Base-by-base conservation (phyloP, 164 flowering plant genomes). In the Chloranthus sessilifolius region DNA sequence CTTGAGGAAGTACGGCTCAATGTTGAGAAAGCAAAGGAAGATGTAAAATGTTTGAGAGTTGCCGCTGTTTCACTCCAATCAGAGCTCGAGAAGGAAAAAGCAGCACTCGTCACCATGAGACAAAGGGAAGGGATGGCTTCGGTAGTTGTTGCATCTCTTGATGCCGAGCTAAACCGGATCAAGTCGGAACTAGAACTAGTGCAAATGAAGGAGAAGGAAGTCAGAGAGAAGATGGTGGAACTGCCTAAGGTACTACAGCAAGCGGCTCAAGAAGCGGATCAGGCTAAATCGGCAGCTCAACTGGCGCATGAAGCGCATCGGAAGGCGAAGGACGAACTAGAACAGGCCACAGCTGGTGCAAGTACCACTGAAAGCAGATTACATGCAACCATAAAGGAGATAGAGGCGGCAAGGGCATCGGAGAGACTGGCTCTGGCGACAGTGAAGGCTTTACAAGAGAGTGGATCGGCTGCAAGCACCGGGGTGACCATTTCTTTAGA, bases 121-220 rank as follows among this genome's bases (percentile, higher is more conserved):
- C 89, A 89, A 61, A 75, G 88, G 66, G 92, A 94, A 76, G 97
- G 90, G 35, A 89, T 78, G 88, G 94, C 97, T 17, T 70, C 85
- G 0, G 55, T 82, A 9, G 78, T 81, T 1, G 92, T 86, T 52
- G 74, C 84, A 14, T 81, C 99, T 55, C 76, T 94, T 43, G 91
- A 89, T 63, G 78, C 88, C 19, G 99, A 94, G 56, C 63, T 94
- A 37, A 72, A 76, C 22, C 74, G 56, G 40, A 81, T 69, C 0
- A 72, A 47, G 52, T 68, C 76, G n/a, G 96, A 89, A 55, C 59
- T 82, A 40, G 67, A 72, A 5, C 15, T 62, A 7, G 70, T 75
- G 43, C 88, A 74, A 67, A 62, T 64, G 69, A 85, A 68, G 59
- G 99, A 82, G 63, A 78, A 74, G 61, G 92, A 88, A 70, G 75